phyloP scores from a whole-genome alignment of 2,329 filamentous ascomycete genomes.

The Cordyceps cicadae region DNA sequence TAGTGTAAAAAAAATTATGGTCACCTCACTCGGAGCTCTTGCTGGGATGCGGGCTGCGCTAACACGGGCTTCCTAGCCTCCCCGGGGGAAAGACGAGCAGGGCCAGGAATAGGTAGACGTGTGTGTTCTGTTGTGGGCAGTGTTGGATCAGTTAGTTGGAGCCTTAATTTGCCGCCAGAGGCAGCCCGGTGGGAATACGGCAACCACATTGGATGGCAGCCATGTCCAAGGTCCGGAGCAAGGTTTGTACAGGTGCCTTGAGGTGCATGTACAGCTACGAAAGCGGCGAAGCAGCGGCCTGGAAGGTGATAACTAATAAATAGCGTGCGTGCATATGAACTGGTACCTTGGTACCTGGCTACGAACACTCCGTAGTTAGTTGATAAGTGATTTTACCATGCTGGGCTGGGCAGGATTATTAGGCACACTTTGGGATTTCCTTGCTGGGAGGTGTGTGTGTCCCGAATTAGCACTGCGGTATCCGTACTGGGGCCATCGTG shows the following conservation, averaged over 20 bases:
- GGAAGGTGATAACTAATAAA: neutral
- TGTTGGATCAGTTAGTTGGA: neutral
- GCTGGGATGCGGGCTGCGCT: neutral
- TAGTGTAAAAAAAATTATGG: neutral
- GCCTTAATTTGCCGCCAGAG: conserved; percentile 7
- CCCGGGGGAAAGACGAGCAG: neutral
- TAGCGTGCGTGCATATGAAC: neutral
- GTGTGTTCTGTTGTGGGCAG: neutral
- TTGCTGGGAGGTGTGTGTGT: conserved; percentile 1
- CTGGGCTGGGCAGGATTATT: neutral
- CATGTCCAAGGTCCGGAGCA: neutral
- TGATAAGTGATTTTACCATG: neutral
- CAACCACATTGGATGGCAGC: neutral
- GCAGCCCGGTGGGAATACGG: neutral
- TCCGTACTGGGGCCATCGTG: neutral
- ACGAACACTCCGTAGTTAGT: too few species aligned
- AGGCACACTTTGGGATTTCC: neutral
- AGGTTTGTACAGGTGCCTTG: neutral
- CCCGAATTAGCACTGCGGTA: conserved; percentile 8
- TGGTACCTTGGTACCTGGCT: too few species aligned
- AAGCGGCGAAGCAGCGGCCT: neutral
- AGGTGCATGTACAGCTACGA: neutral
- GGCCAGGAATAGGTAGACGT: conserved; percentile 8
- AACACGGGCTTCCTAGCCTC: conserved; percentile 11
- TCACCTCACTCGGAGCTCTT: neutral